Evolutionary conservation across 768 basidiomycete genomes (phyloP).

Genomic region (Tylopilus rubrobrunneus): DNA sequence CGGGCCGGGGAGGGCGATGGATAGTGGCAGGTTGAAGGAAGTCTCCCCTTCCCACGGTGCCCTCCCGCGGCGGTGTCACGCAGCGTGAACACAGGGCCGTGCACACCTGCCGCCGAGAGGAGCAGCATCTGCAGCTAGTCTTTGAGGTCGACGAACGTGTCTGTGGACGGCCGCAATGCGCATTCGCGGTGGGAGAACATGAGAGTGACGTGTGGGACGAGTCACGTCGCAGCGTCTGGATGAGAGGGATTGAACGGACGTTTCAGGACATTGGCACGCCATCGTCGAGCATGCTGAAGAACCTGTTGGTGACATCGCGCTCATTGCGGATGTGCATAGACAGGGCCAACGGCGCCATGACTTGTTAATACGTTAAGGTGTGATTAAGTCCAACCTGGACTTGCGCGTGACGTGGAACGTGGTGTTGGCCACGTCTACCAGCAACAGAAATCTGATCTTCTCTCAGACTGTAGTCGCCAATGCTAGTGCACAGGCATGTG

Average conservation of each 20-base stretch:
- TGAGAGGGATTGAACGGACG: conserved; percentile 31
- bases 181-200: conserved; percentile 34
- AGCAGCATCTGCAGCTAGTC: conserved; percentile 29
- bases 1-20: too few species aligned
- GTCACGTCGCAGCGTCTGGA: conserved; percentile 24
- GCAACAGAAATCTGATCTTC: conserved; percentile 40
- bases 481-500: conserved; percentile 3
- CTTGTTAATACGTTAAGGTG: conserved; percentile 9
- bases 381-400: conserved; percentile 33
- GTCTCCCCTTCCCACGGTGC: too few species aligned
- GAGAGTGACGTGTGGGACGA: conserved; percentile 28
- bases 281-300: conserved; percentile 23
- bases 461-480: conserved; percentile 22
- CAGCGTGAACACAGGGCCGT: conserved; percentile 19
- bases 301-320: conserved; percentile 20
- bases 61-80: conserved; percentile 10
- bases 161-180: conserved; percentile 4
- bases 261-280: conserved; percentile 27
- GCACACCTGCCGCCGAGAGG: conserved; percentile 21
- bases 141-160: conserved; percentile 32
- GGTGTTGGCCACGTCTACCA: conserved; percentile 34
- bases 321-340: conserved; percentile 17
- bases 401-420: conserved; percentile 51
- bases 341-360: conserved; percentile 16
- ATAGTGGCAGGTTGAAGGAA: too few species aligned